Base-by-base conservation (phyloP, 305 asterid species). In the Stenogyne calaminthoides region DNA sequence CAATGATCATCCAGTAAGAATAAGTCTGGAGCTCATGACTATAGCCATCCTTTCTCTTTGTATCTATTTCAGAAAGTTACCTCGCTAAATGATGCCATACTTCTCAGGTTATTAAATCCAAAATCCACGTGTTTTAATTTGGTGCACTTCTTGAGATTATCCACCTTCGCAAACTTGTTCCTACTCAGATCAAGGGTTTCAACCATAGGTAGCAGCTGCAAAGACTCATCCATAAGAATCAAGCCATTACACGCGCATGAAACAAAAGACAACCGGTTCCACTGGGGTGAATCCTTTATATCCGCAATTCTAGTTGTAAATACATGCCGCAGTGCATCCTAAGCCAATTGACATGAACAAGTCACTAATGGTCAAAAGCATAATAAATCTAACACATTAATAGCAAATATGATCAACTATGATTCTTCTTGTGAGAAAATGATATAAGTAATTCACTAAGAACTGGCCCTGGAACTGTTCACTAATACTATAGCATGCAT, bases 151-250 rank as follows among this genome's bases (percentile, higher is more conserved):
- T 85, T 85, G 75, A 94, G 92, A 84, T 91, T 91, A 87, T 94
- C 96, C 70, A 88, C 95, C 82, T 89, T 94, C 25, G 99, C 71
- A 80, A 91, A 88, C 88, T 86, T 91, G 86, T 94, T 94, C 80
- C 98, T 83, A 72, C 99, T 91, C 73, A 94, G 82, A 84, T 94
- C 99, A 80, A 94, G 97, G 68, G 92, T 88, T 72, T 94, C 99
- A 78, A 90, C 84, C 54, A 80, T 86, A 52, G 99, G 97, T 76
- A 94, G 97, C 76, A 94, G 96, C 80, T 88, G 99, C 88, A 94
- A 82, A 27, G 99, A 90, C 82, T 94, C 99, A 34, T 94, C 98
- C 98, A 94, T 94, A 78, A 94, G 96, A 77, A 91, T 79, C 79
- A 94, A 82, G 78, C 84, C 83, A 77, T 94, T 94, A 67, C 85